Base-by-base conservation (phyloP, 75 land plant genomes). In the Cunninghamia lanceolata region DNA sequence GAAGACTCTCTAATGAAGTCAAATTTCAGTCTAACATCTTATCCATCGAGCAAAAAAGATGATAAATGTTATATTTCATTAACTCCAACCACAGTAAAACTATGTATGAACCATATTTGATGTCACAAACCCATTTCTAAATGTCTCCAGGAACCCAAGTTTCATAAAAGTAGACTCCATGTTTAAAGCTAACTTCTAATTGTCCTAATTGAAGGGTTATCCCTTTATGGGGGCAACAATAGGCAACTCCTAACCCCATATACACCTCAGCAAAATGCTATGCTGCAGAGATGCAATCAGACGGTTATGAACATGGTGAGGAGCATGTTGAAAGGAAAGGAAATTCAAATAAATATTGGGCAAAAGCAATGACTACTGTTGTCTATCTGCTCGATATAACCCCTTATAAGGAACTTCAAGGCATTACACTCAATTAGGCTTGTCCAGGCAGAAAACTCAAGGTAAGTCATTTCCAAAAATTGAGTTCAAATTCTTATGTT, bases 261-360 rank as follows among this genome's bases (percentile, higher is more conserved):
- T 85, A 85, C 59, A 43, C 86, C 82, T 73, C 83, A 85, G 86
- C 84, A 88, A 66, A 88, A 82, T 70, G 84, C 81, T 7, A 13
- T 85, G 19, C 21, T 56, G 19, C 36, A 84, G 34, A 85, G 43
- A 68, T 6, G 38, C n/a, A 86, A 88, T 39, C 34, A 39, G 83
- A 86, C 84, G 30, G 34, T 85, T 35, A 25, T 70, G 21, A 35
- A 86, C 32, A 77, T n/a, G 83, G 46, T 19, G 16, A 39, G 35
- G 19, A 87, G 74, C 83, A 15, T 86, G 45, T 43, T 42, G 7
- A 39, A 25, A 38, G 68, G 32, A 25, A 75, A 34, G 15, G 40
- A 2, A 9, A 16, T 85, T 82, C 73, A 39, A 39, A 86, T 83
- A 79, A 84, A 21, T 85, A 42, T 53, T 80, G 53, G 52, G 34